Conservation (phyloP, 192 early-diverging fungal genomes). For the Rhizoclosmatium globosum region DNA sequence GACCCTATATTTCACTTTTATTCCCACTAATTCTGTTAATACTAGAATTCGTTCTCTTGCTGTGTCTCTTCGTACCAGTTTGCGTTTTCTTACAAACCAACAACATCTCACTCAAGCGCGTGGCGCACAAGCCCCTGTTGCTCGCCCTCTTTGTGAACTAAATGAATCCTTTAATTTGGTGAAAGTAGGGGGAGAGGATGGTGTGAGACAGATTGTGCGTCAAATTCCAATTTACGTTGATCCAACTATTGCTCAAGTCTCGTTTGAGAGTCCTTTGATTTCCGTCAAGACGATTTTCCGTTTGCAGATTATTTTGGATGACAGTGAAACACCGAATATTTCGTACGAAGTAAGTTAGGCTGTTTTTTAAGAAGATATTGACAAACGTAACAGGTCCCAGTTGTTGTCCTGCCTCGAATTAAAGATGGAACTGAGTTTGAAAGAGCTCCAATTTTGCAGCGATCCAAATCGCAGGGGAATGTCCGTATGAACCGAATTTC, state of each 20-base stretch:
- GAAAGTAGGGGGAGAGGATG: background rate
- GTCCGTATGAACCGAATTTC: too few relatives aligned
- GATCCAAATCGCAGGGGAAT: too few relatives aligned
- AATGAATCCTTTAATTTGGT: background rate
- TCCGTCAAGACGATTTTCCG: conserved; percentile 23
- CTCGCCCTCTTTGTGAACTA: conserved; percentile 6
- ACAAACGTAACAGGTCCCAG: background rate
- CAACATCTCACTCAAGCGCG: background rate
- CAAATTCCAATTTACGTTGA: background rate
- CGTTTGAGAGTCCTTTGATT: conserved; percentile 14
- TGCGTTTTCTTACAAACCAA: background rate
- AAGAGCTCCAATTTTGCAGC: too few relatives aligned
- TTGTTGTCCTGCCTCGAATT: background rate
- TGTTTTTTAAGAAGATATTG: background rate
- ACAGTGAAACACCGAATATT: conserved; percentile 13
- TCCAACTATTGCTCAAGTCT: conserved; percentile 10
- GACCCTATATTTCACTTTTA: conserved; percentile 8
- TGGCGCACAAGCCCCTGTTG: background rate
- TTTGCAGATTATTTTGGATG: conserved; percentile 14
- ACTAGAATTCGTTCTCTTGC: background rate
- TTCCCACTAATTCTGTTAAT: too few relatives aligned
- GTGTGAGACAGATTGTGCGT: background rate
- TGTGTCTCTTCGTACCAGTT: background rate
- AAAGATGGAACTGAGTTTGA: too few relatives aligned
- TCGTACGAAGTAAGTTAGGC: background rate